Conservation (phyloP, 2,329 filamentous ascomycete species). For the Metarhizium guizhouense region DNA sequence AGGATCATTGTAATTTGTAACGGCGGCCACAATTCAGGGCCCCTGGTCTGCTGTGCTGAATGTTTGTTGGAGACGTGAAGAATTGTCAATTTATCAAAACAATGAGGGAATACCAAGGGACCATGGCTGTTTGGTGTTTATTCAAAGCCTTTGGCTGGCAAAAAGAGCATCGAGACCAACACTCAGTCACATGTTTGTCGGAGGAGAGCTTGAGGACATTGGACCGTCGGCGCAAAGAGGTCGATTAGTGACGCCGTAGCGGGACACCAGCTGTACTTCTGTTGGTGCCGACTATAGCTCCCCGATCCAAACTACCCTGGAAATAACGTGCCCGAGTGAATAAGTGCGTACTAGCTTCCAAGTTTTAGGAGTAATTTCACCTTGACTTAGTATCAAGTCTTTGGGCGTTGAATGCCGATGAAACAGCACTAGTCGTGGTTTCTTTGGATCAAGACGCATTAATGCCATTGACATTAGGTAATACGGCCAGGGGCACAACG, state of each 20-base stretch:
- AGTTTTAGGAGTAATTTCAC: no score
- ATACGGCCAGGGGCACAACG: no score
- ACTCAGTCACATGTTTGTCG: slow-evolving; percentile 2
- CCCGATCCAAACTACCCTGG: background rate
- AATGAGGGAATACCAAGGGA: background rate
- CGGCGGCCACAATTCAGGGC: background rate
- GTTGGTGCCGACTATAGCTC: background rate
- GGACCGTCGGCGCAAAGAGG: background rate
- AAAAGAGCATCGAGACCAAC: background rate
- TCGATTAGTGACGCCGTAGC: no score
- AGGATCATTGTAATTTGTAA: slow-evolving; percentile 51
- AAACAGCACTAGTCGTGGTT: no score
- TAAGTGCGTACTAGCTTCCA: no score
- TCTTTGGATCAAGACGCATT: no score
- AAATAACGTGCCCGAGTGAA: background rate
- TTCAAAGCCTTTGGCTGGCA: background rate
- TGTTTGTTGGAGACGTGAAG: background rate
- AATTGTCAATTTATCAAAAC: no score
- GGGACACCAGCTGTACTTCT: no score
- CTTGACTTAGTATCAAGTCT: no score
- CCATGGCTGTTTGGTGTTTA: background rate
- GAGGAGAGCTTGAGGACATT: background rate
- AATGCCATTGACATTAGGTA: no score
- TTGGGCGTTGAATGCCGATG: no score
- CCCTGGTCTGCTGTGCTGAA: no score